These are phyloP conservation scores for Dissophora globulifera DNA, from an alignment of 192 early-diverging fungal species.

Conservation along the genomic window DNA sequence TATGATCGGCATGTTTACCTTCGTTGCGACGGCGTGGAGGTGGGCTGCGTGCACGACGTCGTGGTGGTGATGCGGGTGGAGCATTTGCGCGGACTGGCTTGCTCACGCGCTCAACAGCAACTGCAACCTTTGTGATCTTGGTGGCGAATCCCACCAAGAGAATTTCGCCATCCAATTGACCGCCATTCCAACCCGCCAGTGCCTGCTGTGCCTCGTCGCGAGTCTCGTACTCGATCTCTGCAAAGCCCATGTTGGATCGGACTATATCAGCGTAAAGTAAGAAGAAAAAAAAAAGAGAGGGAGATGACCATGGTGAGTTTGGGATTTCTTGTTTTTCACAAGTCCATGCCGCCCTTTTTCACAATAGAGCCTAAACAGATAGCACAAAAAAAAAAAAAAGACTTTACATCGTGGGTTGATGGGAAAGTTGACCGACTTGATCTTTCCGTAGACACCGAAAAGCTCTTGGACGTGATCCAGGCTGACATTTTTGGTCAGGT, in stretches of 20 bases:
- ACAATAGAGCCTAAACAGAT: too few relatives aligned
- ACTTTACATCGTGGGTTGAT: conserved; percentile 43
- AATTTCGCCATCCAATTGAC: conserved; percentile 47
- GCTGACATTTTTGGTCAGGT: conserved; percentile 41
- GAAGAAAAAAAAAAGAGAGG: background rate
- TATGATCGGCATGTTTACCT: conserved; percentile 8
- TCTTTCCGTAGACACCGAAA: conserved; percentile 36
- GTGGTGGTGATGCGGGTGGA: conserved; percentile 23
- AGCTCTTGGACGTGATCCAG: conserved; percentile 37
- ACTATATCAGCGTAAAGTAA: conserved; percentile 9
- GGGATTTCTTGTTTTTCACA: too few relatives aligned
- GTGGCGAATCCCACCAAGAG: conserved; percentile 23
- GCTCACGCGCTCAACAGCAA: conserved; percentile 2
- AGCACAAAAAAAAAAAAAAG: background rate
- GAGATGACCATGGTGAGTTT: too few relatives aligned
- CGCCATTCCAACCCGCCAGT: conserved; percentile 46
- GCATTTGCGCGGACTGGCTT: conserved; percentile 12
- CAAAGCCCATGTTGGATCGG: conserved; percentile 44
- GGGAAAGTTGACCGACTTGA: conserved; percentile 44
- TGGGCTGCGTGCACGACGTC: conserved; percentile 14
- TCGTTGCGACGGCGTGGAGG: conserved; percentile 39
- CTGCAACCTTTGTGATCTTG: conserved; percentile 15
- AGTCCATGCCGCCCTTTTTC: too few relatives aligned
- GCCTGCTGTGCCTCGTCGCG: conserved; percentile 32
- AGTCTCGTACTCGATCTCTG: conserved; percentile 46